phyloP scores from a whole-genome alignment of 1,139 yeast species.

The Blastobotrys elegans region DNA sequence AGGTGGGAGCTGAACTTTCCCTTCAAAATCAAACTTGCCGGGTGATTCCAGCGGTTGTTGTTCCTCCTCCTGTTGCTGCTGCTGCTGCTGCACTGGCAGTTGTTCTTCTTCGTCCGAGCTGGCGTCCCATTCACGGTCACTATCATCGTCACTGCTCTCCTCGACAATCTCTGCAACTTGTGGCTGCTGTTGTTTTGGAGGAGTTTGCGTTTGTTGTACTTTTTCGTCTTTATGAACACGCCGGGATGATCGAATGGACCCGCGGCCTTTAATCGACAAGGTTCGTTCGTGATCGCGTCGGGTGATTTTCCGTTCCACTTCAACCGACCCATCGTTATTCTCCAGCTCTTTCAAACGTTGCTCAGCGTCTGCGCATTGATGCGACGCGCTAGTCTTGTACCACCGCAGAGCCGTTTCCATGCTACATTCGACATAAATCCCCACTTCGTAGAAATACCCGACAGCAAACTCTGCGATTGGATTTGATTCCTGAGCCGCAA shows the following conservation, averaged over 20 bases:
- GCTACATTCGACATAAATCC: slow-evolving; percentile 32
- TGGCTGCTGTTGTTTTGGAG: not conserved
- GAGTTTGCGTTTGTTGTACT: not conserved
- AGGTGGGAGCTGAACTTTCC: slow-evolving; percentile 1
- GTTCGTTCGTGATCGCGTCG: slow-evolving; percentile 28
- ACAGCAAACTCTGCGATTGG: slow-evolving; percentile 38
- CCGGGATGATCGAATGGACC: slow-evolving; percentile 22
- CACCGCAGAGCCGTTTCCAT: slow-evolving; percentile 30
- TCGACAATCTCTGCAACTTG: slow-evolving; percentile 1
- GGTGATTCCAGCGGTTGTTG: not conserved
- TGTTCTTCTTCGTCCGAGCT: not conserved
- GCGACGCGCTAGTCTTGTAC: slow-evolving; percentile 31
- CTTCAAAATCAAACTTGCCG: slow-evolving; percentile 7
- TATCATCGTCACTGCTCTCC: not conserved
- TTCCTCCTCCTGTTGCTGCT: too few relatives aligned
- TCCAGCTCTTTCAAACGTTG: slow-evolving; percentile 28
- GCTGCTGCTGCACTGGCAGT: not conserved
- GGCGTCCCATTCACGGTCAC: slow-evolving; percentile 1
- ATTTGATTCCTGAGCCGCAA: slow-evolving; percentile 34
- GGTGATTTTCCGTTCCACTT: slow-evolving; percentile 21
- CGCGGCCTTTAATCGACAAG: slow-evolving; percentile 25
- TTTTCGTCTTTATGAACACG: not conserved
- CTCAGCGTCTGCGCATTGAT: slow-evolving; percentile 33
- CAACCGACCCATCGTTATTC: slow-evolving; percentile 8
- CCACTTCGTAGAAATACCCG: slow-evolving; percentile 40